Evolutionary conservation across 2,329 filamentous ascomycete species (phyloP).

Genomic region (Drechslerella stenobrocha): DNA sequence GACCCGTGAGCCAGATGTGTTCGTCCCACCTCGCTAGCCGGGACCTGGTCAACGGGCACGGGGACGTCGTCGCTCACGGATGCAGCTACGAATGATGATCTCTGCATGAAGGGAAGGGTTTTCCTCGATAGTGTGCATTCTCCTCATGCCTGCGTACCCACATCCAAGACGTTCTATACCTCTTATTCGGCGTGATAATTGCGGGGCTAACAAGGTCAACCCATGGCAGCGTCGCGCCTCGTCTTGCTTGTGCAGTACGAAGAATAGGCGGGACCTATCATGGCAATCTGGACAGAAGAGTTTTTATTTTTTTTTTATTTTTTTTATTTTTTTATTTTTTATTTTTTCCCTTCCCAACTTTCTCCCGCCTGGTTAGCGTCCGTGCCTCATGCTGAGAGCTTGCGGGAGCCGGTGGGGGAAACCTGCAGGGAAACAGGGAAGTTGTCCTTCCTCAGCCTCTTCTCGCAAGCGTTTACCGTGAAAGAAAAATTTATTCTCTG

Average conservation of each 20-base stretch:
- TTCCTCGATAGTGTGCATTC: constrained; percentile 37
- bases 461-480: constrained; percentile 27
- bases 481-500: constrained; percentile 9
- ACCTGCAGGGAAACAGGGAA: constrained; percentile 3
- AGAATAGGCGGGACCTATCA: not conserved
- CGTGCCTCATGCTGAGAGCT: constrained; percentile 15
- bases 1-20: not conserved
- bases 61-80: constrained; percentile 2
- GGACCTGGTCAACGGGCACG: constrained; percentile 22
- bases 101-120: constrained; percentile 35
- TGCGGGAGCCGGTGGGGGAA: constrained; percentile 16
- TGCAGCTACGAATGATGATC: constrained; percentile 9
- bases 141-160: constrained; percentile 41
- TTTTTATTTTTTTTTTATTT: constrained; percentile 14
- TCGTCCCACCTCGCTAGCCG: constrained; percentile 22
- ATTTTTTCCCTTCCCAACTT: too few species aligned
- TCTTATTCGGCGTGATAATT: constrained; percentile 36
- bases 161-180: constrained; percentile 12
- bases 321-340: not conserved
- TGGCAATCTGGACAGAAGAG: constrained; percentile 20
- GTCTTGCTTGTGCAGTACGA: constrained; percentile 28
- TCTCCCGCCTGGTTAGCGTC: too few species aligned
- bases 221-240: constrained; percentile 45
- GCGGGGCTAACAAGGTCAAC: constrained; percentile 49
- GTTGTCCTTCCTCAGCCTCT: constrained; percentile 14